These are phyloP conservation scores for Singerocomus inundabilis DNA, from an alignment of 1,284 basidiomycete species.

Conservation along the genomic window DNA sequence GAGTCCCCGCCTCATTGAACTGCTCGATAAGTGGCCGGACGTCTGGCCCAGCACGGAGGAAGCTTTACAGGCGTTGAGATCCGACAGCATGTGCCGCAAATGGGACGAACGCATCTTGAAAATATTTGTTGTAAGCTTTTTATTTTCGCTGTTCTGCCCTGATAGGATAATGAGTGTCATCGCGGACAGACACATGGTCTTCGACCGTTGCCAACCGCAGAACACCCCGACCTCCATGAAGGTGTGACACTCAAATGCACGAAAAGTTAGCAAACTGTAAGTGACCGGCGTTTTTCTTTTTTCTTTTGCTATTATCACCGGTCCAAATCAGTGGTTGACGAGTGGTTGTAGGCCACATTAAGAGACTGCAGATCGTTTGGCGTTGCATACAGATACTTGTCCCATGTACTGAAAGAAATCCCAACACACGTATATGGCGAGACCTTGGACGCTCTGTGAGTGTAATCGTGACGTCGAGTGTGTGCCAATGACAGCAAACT, in stretches of 20 bases:
- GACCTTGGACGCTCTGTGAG: background rate
- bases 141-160: too few species aligned
- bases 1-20: too few species aligned
- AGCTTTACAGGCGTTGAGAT: too few species aligned
- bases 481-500: background rate
- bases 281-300: too few species aligned
- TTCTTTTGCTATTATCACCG: background rate
- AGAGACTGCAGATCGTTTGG: background rate
- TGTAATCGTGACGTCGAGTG: background rate
- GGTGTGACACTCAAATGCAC: constrained; percentile 14
- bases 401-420: background rate
- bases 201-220: constrained; percentile 8
- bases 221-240: background rate
- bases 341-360: too few species aligned
- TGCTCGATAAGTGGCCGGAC: too few species aligned
- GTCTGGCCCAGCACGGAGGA: too few species aligned
- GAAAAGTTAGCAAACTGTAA: background rate
- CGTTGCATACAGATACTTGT: background rate
- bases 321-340: too few species aligned
- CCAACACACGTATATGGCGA: background rate
- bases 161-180: too few species aligned
- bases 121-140: background rate
- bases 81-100: background rate
- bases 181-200: constrained; percentile 1
- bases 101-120: constrained; percentile 5